Conservation (phyloP, 805 yeast genomes). For the Candida chauliodis region DNA sequence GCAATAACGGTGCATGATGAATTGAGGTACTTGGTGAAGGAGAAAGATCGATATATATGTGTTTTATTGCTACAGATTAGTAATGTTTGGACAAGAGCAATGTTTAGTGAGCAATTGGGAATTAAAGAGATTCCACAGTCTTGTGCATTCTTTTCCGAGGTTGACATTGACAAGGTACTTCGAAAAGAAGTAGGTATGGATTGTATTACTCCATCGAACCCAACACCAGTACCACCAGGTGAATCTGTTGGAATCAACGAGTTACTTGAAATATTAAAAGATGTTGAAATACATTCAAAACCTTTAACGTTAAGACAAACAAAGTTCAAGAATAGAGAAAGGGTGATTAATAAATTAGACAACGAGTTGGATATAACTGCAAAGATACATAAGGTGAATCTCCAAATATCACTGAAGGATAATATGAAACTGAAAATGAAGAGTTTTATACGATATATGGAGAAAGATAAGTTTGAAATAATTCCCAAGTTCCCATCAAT, state of each 20-base stretch:
- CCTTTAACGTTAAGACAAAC: slow-evolving; percentile 5
- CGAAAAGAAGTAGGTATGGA: slow-evolving; percentile 91
- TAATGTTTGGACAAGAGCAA: slow-evolving; percentile 93
- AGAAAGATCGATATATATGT: slow-evolving; percentile 69
- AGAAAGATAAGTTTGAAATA: background rate
- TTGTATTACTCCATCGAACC: slow-evolving; percentile 88
- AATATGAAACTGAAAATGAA: slow-evolving; percentile 23
- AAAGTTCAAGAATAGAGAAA: slow-evolving; percentile 16
- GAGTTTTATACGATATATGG: slow-evolving; percentile 3
- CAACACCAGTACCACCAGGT: slow-evolving; percentile 69
- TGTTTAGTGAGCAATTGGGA: slow-evolving; percentile 91
- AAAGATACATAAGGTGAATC: slow-evolving; percentile 20
- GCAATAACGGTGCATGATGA: slow-evolving; percentile 94
- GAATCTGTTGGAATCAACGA: slow-evolving; percentile 62
- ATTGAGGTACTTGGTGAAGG: slow-evolving; percentile 72
- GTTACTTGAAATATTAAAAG: slow-evolving; percentile 41
- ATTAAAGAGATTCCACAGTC: slow-evolving; percentile 87
- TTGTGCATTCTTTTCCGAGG: slow-evolving; percentile 92
- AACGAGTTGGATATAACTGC: slow-evolving; percentile 15
- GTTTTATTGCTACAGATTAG: slow-evolving; percentile 85
- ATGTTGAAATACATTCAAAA: slow-evolving; percentile 12
- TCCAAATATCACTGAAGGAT: slow-evolving; percentile 22
- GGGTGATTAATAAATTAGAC: slow-evolving; percentile 26
- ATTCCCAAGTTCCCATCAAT: background rate
- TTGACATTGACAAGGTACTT: slow-evolving; percentile 83